Evolutionary conservation across 2,329 filamentous ascomycete species (phyloP), one percentile per base, ranked within the genome.

Genomic region (Scytalidium sp.): DNA sequence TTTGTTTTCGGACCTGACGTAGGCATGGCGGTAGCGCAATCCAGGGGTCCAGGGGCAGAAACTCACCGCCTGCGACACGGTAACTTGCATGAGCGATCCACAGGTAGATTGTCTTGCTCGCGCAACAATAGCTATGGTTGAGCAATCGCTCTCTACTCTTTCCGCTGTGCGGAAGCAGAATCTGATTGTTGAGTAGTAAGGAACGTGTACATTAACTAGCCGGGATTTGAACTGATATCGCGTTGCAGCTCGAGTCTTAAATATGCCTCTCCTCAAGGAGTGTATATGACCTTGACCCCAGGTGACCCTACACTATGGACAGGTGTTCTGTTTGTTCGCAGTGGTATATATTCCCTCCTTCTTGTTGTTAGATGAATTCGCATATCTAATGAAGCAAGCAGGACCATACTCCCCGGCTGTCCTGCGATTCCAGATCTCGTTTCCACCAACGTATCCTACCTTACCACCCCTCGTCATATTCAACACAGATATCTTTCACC

Each of bases 401-500:
- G 93, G 93, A 41, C 93, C 94, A 17, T 99, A 97, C 71, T 80
- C 89, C 19, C 85, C 88, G 51, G 89, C 91, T 43, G 81, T 97
- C 60, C 80, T 97, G 55, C 88, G 92, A 61, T 96, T 97, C 70
- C 86, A 94, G 59, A 87, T 97, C 56, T 86, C 85, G 20, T 97
- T 97, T 62, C 89, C 92, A 29, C 77, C 87, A 53, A 78, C 80
- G 36, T 97, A 95, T 66, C 93, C 93, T 11, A 72, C 78, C 46
- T 72, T 89, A 19, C 89, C 93, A 45, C 94, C 94, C 9, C 76
- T 92, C 17, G 83, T 99, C 57, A 93, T 87, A 48, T 96, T 99
- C 69, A 81, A 84, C 42, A 95, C 90, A 59, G 93, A 97, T 66
- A 87, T 97, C 58, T 99, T 97, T 68, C 93, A 99, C 67, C 93